Base-by-base conservation (phyloP, 768 basidiomycete genomes). In the Trametes coccinea region DNA sequence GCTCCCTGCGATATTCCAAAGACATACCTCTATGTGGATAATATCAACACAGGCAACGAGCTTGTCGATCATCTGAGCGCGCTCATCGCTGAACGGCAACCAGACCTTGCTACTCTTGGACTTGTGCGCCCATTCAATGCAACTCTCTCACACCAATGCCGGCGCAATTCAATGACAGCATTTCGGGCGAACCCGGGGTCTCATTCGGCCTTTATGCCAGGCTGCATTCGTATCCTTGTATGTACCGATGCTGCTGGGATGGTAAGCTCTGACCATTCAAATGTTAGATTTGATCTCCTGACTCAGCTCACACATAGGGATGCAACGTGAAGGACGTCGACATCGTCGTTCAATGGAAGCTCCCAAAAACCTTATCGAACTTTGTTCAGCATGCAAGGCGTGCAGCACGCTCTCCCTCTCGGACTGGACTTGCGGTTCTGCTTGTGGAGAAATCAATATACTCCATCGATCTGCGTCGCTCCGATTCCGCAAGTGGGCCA, bases 261-360 rank as follows among this genome's bases (percentile, higher is more conserved):
- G 66, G 68, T 65, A 40, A 57, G 66, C 60, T 2, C 17, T n/a
- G n/a, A n/a, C n/a, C n/a, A n/a, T n/a, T 11, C 40, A 14, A n/a
- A n/a, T n/a, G n/a, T n/a, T 22, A 44, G 44, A 22, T 31, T 27
- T 8, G 17, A n/a, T n/a, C n/a, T n/a, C n/a, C n/a, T n/a, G n/a
- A n/a, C n/a, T n/a, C n/a, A n/a, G n/a, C n/a, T n/a, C n/a, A n/a
- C n/a, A n/a, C 34, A 5, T 13, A 65, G 52, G 63, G 78, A 0
- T 69, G 57, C 22, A 60, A 67, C 60, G 51, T 65, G 60, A 68
- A 51, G 0, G 70, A 77, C 50, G 67, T 79, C 4, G 75, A 76
- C 11, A 30, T 75, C 22, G 76, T 78, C 1, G 72, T 78, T 0
- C 77, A 78, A 43, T 79, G 76, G 76, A 78, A 75, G 40, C 22